A percentile compares a stretch with the other conserved stretches of the same genome.
phyloP scores from a whole-genome alignment of 225 moss, liverwort and hornwort genomes.

The Antitrichia curtipendula region DNA sequence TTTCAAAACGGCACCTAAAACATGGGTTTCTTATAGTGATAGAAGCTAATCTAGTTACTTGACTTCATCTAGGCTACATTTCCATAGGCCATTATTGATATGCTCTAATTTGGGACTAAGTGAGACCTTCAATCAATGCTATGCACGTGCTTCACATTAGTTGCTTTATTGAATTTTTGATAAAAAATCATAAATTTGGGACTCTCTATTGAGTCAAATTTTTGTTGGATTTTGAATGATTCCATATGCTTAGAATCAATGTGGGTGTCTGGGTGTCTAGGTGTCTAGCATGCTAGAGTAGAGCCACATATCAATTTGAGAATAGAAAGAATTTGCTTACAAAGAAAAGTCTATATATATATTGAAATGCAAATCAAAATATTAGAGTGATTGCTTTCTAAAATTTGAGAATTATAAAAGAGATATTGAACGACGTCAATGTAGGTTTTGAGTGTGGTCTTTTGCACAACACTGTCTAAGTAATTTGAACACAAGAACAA shows the following conservation, averaged over 20 bases:
- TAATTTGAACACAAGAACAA: neutral
- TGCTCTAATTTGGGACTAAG: neutral
- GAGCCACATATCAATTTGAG: neutral
- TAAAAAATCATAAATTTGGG: neutral
- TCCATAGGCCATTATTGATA: neutral
- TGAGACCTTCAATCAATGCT: neutral
- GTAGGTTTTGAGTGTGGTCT: neutral
- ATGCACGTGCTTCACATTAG: neutral
- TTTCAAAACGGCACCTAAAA: too few relatives aligned
- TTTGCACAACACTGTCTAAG: neutral
- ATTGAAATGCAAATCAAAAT: neutral
- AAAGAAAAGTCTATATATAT: neutral
- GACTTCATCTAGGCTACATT: neutral
- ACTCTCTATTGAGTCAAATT: accelerated
- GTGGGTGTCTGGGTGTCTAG: accelerated
- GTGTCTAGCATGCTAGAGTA: accelerated
- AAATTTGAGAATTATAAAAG: neutral
- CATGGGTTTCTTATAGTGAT: too few relatives aligned
- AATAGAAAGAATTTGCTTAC: neutral
- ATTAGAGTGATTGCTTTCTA: neutral
- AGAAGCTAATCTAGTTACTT: too few relatives aligned
- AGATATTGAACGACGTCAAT: neutral
- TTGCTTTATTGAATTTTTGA: neutral
- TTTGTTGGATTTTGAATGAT: neutral
- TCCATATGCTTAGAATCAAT: accelerated